These are phyloP conservation scores for Paramecium biaurelia DNA, from an alignment of 73 alveolate genomes.

Conservation along the genomic window DNA sequence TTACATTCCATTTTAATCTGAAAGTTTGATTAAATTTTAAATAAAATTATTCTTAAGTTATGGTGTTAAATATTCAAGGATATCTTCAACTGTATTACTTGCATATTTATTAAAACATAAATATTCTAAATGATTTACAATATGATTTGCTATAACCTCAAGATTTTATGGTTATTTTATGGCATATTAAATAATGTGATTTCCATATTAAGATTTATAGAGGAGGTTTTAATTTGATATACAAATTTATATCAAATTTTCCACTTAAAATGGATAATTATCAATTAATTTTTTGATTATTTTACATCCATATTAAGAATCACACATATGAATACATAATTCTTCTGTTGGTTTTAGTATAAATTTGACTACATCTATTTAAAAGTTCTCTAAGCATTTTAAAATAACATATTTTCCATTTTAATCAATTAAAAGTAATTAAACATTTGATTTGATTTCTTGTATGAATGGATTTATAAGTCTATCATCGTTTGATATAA, in stretches of 20 bases:
- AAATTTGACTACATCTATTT: not conserved
- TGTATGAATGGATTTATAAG: not conserved
- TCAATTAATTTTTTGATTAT: not conserved
- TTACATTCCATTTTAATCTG: not conserved
- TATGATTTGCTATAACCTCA: not conserved
- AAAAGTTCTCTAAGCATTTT: not conserved
- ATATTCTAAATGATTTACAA: not conserved
- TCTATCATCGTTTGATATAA: not conserved
- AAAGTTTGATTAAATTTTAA: not conserved
- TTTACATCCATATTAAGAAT: constrained; percentile 20
- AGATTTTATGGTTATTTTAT: not conserved
- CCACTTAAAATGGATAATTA: not conserved
- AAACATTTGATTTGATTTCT: not conserved
- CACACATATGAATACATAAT: not conserved
- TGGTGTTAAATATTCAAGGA: not conserved
- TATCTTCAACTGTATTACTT: constrained; percentile 11
- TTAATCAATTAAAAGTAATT: not conserved
- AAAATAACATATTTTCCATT: constrained; percentile 15
- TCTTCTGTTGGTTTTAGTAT: not conserved
- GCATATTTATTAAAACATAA: constrained; percentile 28
- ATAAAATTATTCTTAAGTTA: not conserved
- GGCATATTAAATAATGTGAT: not conserved
- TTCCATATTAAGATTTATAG: not conserved
- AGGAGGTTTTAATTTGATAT: not conserved
- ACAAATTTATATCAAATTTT: not conserved